Percentiles rank a stretch among this genome's conserved stretches.
phyloP scores from a whole-genome alignment of 805 yeast species.

The Brettanomyces sp. region DNA sequence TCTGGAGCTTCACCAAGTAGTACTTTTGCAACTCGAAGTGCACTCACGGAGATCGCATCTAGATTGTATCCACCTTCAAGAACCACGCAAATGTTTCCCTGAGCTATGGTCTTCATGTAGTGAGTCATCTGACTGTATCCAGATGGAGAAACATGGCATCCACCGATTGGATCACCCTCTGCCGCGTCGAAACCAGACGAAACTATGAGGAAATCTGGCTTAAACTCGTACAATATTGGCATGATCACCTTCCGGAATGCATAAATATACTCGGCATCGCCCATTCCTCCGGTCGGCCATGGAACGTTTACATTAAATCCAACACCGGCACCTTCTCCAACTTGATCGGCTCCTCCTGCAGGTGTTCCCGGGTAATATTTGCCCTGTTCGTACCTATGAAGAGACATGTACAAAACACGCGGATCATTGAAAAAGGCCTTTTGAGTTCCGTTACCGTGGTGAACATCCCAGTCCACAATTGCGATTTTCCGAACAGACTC shows the following conservation, averaged over 20 bases:
- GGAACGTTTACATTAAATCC: conserved; percentile 89
- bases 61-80: conserved; percentile 96
- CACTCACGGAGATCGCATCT: conserved; percentile 83
- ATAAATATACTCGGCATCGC: conserved; percentile 90
- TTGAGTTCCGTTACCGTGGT: conserved; percentile 98
- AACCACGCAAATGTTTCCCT: conserved; percentile 81
- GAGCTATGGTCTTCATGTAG: conserved; percentile 75
- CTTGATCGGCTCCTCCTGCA: conserved; percentile 72
- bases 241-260: conserved; percentile 80
- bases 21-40: conserved; percentile 84
- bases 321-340: conserved; percentile 79
- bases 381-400: conserved; percentile 89
- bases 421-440: conserved; percentile 85
- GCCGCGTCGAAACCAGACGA: conserved; percentile 99
- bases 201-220: conserved; percentile 86
- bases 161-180: conserved; percentile 94
- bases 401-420: conserved; percentile 79
- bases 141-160: conserved; percentile 90
- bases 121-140: conserved; percentile 97
- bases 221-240: conserved; percentile 83
- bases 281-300: conserved; percentile 87
- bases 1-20: conserved; percentile 95
- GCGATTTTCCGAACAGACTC: conserved; percentile 79
- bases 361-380: conserved; percentile 89
- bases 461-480: conserved; percentile 96